These are phyloP conservation scores for Pseudocercospora fuligena DNA, from an alignment of 2,329 filamentous ascomycete species.

Conservation along the genomic window DNA sequence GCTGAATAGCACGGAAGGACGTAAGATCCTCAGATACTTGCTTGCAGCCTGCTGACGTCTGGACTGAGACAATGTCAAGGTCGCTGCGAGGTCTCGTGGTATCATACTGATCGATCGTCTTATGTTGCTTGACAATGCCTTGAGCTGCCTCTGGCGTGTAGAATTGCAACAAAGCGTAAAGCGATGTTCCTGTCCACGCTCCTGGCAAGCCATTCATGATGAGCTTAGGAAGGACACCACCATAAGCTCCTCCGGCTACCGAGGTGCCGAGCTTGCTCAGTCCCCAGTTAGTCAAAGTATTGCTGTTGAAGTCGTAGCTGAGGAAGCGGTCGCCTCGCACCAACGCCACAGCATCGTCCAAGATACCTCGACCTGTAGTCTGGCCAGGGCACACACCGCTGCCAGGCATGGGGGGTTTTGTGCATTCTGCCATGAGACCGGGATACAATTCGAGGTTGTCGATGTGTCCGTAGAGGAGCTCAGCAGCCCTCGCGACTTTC, in stretches of 20 bases:
- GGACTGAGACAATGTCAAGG: slow-evolving; percentile 51
- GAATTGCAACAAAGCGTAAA: slow-evolving; percentile 56
- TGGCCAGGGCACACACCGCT: slow-evolving; percentile 53
- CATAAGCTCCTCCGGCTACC: slow-evolving; percentile 37
- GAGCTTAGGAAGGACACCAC: slow-evolving; percentile 50
- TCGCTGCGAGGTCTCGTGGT: slow-evolving; percentile 42
- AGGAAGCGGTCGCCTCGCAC: slow-evolving; percentile 54
- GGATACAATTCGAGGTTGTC: slow-evolving; percentile 63
- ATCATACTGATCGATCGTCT: slow-evolving; percentile 54
- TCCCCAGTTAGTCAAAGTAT: slow-evolving; percentile 57
- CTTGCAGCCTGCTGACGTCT: slow-evolving; percentile 57
- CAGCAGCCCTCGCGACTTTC: slow-evolving; percentile 43
- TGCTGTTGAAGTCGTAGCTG: slow-evolving; percentile 56
- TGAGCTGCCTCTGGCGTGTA: slow-evolving; percentile 56
- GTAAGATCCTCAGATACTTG: slow-evolving; percentile 56
- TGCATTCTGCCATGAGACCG: slow-evolving; percentile 60
- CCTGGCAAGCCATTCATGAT: slow-evolving; percentile 55
- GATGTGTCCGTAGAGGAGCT: slow-evolving; percentile 58
- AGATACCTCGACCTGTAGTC: slow-evolving; percentile 52
- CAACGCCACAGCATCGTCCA: slow-evolving; percentile 55
- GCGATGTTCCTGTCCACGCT: slow-evolving; percentile 55
- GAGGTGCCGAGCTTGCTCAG: slow-evolving; percentile 48
- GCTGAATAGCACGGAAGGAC: slow-evolving; percentile 54
- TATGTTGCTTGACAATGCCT: slow-evolving; percentile 54
- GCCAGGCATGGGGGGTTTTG: slow-evolving; percentile 57